Evolutionary conservation across 495 filamentous ascomycete genomes (phyloP), one percentile per base, ranked within the genome.

Genomic region (Lasiosphaeriaceae sp.): DNA sequence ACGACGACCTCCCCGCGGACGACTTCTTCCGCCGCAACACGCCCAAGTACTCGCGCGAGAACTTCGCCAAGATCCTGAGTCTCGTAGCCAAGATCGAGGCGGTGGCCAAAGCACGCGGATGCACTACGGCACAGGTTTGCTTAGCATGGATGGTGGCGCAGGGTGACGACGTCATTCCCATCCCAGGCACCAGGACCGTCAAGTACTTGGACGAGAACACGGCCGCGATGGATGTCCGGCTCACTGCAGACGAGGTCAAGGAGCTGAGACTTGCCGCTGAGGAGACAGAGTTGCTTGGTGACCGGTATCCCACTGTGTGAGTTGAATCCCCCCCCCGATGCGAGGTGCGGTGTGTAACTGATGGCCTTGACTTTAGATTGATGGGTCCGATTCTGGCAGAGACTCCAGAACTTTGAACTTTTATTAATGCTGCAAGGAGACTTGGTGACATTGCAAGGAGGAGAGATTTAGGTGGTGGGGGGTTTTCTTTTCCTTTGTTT

Each of bases 61-160:
- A 82, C 62, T 90, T 93, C 67, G 73, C 82, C 52, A 76, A 83
- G 50, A 96, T 95, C 71, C 57, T 91, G 4, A 77, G 86, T 68
- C 80, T 96, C 12, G 86, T 88, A 17, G 64, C 76, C 6, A 79
- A 86, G 57, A 69, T 96, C 37, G 75, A 85, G 58, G 74, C 79
- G 37, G 55, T 96, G 51, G 90, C 11, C 22, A 22, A 19, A 8
- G n/a, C n/a, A 2, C 48, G 57, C 20, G 51, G 35, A 23, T 82
- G 81, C 57, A 88, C 86, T 3, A 74, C 86, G 0, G 82, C 82
- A 3, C 91, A 97, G 71, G 47, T 59, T 26, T 39, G 39, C 5
- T 61, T 84, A 20, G 80, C 80, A 0, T 85, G 82, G 80, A 47
- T 84, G 52, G 43, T 80, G 50, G 72, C 67, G 11, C 79, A 80